Conservation (phyloP, 768 basidiomycete genomes). For the Cantharellus anzutake region DNA sequence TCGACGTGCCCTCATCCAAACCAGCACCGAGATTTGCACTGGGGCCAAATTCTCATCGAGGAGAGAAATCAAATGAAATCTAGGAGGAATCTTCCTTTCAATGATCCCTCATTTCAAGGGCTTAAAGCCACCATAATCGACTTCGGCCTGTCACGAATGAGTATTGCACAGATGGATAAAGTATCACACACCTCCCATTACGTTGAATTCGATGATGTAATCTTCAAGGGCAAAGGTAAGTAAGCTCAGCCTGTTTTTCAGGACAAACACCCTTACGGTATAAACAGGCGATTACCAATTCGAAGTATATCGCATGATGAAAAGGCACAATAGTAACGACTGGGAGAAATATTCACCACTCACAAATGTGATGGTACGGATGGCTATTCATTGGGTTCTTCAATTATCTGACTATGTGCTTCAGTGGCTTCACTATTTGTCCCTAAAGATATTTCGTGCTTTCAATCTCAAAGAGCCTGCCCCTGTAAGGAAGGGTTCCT, state of each 20-base stretch:
- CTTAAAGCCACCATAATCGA: conserved; percentile 80
- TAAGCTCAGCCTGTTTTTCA: not conserved
- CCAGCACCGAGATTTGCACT: conserved; percentile 97
- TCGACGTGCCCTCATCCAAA: not conserved
- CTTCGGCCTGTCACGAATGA: conserved; percentile 79
- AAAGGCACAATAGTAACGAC: conserved; percentile 29
- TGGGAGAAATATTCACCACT: conserved; percentile 70
- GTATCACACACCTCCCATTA: conserved; percentile 34
- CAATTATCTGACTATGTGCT: not conserved
- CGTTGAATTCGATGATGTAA: conserved; percentile 71
- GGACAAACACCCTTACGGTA: not conserved
- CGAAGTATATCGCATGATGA: conserved; percentile 86
- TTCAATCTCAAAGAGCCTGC: conserved; percentile 12
- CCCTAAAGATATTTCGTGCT: conserved; percentile 15
- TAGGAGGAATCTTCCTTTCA: conserved; percentile 11
- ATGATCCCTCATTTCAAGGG: conserved; percentile 57
- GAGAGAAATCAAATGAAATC: not conserved
- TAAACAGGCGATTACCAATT: conserved; percentile 73
- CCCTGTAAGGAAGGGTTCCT: not conserved
- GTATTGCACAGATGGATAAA: conserved; percentile 28
- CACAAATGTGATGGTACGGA: conserved; percentile 76
- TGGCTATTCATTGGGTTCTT: not conserved
- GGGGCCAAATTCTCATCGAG: conserved; percentile 86
- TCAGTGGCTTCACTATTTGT: conserved; percentile 24
- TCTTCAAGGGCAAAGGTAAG: conserved; percentile 80